These are phyloP conservation scores for Sistotremastrum suecicum DNA, from an alignment of 768 basidiomycete genomes.

Conservation along the genomic window DNA sequence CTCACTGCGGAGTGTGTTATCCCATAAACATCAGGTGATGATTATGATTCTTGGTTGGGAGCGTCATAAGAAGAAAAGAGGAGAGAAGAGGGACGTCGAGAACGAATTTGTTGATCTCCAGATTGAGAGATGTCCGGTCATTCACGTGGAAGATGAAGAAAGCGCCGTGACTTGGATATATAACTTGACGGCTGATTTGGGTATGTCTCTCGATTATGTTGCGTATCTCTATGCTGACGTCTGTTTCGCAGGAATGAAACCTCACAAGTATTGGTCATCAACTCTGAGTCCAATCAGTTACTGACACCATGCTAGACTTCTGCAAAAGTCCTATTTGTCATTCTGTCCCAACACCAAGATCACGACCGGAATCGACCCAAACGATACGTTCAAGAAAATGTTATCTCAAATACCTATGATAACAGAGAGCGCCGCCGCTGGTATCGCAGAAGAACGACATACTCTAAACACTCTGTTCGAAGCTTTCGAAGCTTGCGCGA, in stretches of 20 bases:
- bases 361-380: slow-evolving; percentile 5
- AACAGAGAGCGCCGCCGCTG: slow-evolving; percentile 8
- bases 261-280: background rate
- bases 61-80: background rate
- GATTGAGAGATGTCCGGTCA: slow-evolving; percentile 4
- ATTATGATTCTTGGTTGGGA: slow-evolving; percentile 5
- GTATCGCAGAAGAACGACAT: slow-evolving; percentile 8
- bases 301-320: background rate
- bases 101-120: slow-evolving; percentile 4
- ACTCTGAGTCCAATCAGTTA: too few relatives aligned
- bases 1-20: slow-evolving; percentile 2
- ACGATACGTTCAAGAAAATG: slow-evolving; percentile 13
- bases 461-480: slow-evolving; percentile 8
- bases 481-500: slow-evolving; percentile 4
- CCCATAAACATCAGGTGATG: slow-evolving; percentile 5
- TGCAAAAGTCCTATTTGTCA: slow-evolving; percentile 9
- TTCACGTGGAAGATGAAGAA: slow-evolving; percentile 1
- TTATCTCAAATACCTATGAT: slow-evolving; percentile 8
- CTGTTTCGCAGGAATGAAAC: background rate
- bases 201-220: background rate
- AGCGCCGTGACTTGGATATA: slow-evolving; percentile 9
- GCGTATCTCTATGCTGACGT: background rate
- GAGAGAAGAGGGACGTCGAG: background rate
- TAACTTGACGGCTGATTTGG: slow-evolving; percentile 8
- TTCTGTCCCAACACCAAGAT: slow-evolving; percentile 5